Evolutionary conservation across 768 basidiomycete genomes (phyloP).

Genomic region (Boletus rex-veris): DNA sequence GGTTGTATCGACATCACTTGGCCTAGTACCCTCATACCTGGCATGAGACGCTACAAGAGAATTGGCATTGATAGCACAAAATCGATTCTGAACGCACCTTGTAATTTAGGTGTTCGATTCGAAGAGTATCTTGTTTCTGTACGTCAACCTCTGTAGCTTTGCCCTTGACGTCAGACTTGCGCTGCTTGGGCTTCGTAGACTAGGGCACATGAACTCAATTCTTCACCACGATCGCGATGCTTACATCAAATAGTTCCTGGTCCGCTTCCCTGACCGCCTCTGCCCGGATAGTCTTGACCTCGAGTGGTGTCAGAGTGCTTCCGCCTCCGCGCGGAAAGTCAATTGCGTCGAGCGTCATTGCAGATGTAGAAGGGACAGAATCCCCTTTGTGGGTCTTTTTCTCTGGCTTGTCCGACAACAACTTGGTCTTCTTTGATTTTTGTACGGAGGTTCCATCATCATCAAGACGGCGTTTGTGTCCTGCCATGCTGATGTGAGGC

Average conservation of each 20-base stretch:
- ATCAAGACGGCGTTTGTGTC: conserved; percentile 61
- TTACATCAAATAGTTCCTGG: conserved; percentile 69
- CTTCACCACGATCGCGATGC: conserved; percentile 14
- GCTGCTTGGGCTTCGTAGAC: conserved; percentile 42
- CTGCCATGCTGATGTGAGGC: conserved; percentile 33
- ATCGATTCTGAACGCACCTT: conserved; percentile 50
- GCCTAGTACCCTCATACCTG: conserved; percentile 87
- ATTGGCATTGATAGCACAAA: conserved; percentile 6
- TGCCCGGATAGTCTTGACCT: conserved; percentile 80
- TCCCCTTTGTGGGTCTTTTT: conserved; percentile 23
- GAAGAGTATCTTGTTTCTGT: conserved; percentile 45
- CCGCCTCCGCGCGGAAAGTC: conserved; percentile 98
- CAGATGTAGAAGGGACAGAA: conserved; percentile 34
- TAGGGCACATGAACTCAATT: conserved; percentile 32
- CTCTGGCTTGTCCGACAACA: conserved; percentile 30
- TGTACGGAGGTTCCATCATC: conserved; percentile 41
- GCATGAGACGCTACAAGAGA: conserved; percentile 56
- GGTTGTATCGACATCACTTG: conserved; percentile 85
- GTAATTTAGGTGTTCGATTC: conserved; percentile 92
- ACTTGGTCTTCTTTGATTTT: conserved; percentile 63
- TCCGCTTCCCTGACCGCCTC: conserved; percentile 86
- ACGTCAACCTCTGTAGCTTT: conserved; percentile 32
- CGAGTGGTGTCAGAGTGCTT: conserved; percentile 79
- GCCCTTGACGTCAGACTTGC: conserved; percentile 42
- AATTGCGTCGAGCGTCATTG: conserved; percentile 60